Evolutionary conservation across 176 grass and related monocot genomes (phyloP), one percentile per base, ranked within the genome.

Genomic region (Elaeis guineensis): DNA sequence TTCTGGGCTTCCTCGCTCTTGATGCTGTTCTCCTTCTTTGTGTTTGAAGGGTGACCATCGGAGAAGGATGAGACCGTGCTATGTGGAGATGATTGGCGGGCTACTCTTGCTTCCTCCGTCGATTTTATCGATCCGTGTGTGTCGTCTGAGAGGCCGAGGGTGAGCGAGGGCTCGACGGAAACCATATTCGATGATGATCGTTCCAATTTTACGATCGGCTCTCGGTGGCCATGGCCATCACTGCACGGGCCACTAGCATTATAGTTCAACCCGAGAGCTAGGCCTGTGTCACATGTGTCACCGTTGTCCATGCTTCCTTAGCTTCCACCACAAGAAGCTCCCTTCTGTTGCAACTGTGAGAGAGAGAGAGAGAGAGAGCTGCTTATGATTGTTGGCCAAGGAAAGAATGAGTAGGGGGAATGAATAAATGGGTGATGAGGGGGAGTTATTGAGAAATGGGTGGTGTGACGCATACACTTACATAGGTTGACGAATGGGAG

Each of bases 1-100:
- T 22, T 52, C 22, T n/a, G 49, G 17, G 24, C 53, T 9, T 55
- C 55, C 65, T 44, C 65, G 26, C 35, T 68, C 53, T 57, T 68
- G 12, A 56, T 44, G 35, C 35, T 44, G 35, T 44, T 14, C 35
- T 44, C 18, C 23, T 16, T 28, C 24, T 49, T 14, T 49, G 49
- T 23, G 0, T 22, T 25, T 1, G 23, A 4, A 51, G 22, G 21
- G 18, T 39, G 17, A 4, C 26, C 65, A 2, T 51, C 18, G 19
- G 65, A 68, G 28, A 56, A 68, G 4, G 52, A 68, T 6, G 58
- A 60, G 16, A 25, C 25, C 17, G 17, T 32, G 17, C 25, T 22
- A 26, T 25, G 25, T 18, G 58, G 25, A 30, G 25, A 32, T 16
- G 16, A n/a, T 35, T n/a, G 58, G 16, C 17, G 3, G 16, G 58